These are phyloP conservation scores for Globisporangium ultimum DNA, from an alignment of 352 stramenopile species.

Conservation along the genomic window DNA sequence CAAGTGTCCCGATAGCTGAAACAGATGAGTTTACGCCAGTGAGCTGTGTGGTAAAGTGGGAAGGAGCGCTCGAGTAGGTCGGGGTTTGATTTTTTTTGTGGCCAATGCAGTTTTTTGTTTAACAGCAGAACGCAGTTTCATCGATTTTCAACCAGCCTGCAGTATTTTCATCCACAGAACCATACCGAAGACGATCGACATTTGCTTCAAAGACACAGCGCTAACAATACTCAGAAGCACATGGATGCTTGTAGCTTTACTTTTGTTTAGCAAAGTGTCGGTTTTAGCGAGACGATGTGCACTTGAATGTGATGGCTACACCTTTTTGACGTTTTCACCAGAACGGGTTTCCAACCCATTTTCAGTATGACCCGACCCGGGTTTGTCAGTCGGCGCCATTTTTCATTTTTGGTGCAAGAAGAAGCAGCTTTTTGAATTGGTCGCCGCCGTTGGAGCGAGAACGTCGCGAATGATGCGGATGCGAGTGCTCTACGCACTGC, in stretches of 20 bases:
- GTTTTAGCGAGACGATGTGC: too few species aligned
- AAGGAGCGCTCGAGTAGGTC: neutral
- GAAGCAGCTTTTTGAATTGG: neutral
- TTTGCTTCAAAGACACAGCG: too few species aligned
- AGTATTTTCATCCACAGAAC: too few species aligned
- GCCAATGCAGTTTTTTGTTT: neutral
- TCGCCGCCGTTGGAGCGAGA: neutral
- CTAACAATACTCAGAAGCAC: too few species aligned
- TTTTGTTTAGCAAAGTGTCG: too few species aligned
- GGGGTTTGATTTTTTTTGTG: neutral
- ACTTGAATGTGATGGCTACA: too few species aligned
- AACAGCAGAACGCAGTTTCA: neutral
- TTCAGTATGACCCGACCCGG: neutral
- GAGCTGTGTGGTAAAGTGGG: neutral
- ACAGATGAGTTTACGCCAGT: neutral
- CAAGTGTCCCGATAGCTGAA: neutral
- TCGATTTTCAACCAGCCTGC: too few species aligned
- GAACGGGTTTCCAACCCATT: too few species aligned
- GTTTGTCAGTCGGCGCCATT: neutral
- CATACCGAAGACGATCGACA: too few species aligned
- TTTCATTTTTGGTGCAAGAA: neutral
- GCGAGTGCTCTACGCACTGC: neutral
- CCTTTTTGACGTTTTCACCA: too few species aligned
- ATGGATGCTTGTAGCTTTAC: too few species aligned
- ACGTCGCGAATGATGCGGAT: neutral